Evolutionary conservation across 495 filamentous ascomycete species (phyloP), one percentile per base, ranked within the genome.

Genomic region (Neurospora sp.): DNA sequence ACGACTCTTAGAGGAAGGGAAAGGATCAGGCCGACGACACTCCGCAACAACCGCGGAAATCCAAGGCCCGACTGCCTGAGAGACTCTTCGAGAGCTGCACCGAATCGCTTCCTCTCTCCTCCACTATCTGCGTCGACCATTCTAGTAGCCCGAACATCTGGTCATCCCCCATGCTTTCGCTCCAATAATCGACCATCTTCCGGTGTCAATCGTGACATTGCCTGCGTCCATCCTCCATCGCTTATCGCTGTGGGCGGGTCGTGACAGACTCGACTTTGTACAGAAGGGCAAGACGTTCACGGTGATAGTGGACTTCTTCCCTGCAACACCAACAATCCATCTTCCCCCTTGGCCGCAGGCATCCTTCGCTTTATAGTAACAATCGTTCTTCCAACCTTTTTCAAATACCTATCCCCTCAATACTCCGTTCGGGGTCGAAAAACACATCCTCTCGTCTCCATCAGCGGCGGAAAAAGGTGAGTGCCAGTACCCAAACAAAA

Each of bases 261-360:
- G 76, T 74, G 68, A 78, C 68, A 73, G 74, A 78, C 70, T 75
- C 74, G 80, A 74, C 68, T 72, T 38, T 73, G 72, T 72, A 35
- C 74, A 40, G 70, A 75, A 70, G 77, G 69, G 37, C 74, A 79
- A 74, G 75, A 74, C 75, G 80, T 78, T 79, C 85, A 82, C 84
- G 85, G 85, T 87, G 80, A 84, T 65, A 87, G 84, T 85, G 85
- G 83, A 78, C 82, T 81, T 81, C 81, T 82, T 77, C 73, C 75
- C 70, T 71, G 75, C 79, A 80, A 81, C 78, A 76, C 76, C 79
- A 79, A 78, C 82, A 78, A 76, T 73, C 74, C 75, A 72, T 71
- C 72, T 35, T 2, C 74, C 70, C 72, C 72, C 74, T 77, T 82
- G 86, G 86, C 83, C 86, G 86, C 85, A 82, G 85, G 86, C 85